Base-by-base conservation (phyloP, 2,329 filamentous ascomycete species). In the Arachnopeziza araneosa region DNA sequence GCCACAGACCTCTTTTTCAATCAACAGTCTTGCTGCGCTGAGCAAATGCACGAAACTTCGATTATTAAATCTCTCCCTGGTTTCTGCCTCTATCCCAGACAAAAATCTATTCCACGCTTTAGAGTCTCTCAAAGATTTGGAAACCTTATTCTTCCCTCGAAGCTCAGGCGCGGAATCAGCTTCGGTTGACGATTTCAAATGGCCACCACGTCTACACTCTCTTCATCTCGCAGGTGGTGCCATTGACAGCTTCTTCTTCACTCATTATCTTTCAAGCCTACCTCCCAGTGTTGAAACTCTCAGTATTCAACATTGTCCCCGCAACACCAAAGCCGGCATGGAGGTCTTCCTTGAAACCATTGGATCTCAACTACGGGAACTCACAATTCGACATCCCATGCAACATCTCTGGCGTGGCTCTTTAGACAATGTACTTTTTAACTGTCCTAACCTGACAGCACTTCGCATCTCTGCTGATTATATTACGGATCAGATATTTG, bases 381-480 rank as follows among this genome's bases (percentile, higher is more conserved):
- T 73, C 17, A 71, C 70, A 19, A 71, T 73, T n/a, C 65, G 69
- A 10, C 66, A 72, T 55, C 70, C 70, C 2, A 72, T 73, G 70
- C 57, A 64, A 1, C 66, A 68, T 19, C 61, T 73, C 14, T 62
- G 57, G 1, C 49, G 50, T 4, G 65, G 67, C 2, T 57, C 63
- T 4, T 62, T 73, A 1, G 67, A 73, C 48, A 44, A 57, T 2
- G 51, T 72, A 1, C 60, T 71, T 2, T 26, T 54, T 3, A 23
- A 60, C 32, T 73, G 71, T 55, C 67, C 70, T 1, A 59, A 56
- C 19, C 57, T 73, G 4, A 56, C 60, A 2, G 68, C 66, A 5
- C 60, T 73, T 8, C 64, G 70, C 9, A 64, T 73, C n/a, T 70
- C 68, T 9, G 70, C 69, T 9, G 71, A 73, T 59, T 73, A 69